Evolutionary conservation across 371 early-diverging fungal genomes (phyloP).

Genomic region (Nosema muscidifuracis): DNA sequence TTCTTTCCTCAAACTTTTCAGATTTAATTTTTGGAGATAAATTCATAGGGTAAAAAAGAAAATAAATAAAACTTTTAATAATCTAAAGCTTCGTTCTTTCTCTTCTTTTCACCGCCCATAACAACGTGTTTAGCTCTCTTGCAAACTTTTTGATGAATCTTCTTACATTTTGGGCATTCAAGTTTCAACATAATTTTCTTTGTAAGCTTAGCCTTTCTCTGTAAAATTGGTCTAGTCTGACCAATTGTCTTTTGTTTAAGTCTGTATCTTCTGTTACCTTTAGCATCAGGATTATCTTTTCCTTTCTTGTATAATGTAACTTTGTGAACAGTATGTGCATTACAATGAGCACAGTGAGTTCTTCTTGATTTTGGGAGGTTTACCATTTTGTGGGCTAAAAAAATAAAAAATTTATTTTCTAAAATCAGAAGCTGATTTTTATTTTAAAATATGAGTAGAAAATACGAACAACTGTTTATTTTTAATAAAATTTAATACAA

Average conservation of each 20-base stretch:
- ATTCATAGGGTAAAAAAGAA: constrained; percentile 22
- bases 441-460: too few species aligned
- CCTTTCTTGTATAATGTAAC: constrained; percentile 97
- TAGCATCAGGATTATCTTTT: constrained; percentile 88
- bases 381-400: constrained; percentile 65
- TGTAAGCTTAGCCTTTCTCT: constrained; percentile 69
- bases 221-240: constrained; percentile 92
- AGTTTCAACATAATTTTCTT: constrained; percentile 96
- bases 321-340: constrained; percentile 93
- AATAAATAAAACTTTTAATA: constrained; percentile 57
- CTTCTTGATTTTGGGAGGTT: constrained; percentile 92
- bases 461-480: too few species aligned
- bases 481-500: too few species aligned
- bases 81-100: constrained; percentile 61
- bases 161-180: constrained; percentile 93
- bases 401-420: neutral
- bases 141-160: constrained; percentile 78
- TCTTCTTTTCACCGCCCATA: constrained; percentile 96
- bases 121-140: constrained; percentile 99
- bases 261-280: constrained; percentile 75
- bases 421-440: too few species aligned
- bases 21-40: constrained; percentile 4
- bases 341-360: constrained; percentile 92
- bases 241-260: constrained; percentile 82
- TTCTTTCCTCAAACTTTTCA: constrained; percentile 6